Conservation (phyloP, 352 stramenopile genomes). For the Globisporangium nagaii region DNA sequence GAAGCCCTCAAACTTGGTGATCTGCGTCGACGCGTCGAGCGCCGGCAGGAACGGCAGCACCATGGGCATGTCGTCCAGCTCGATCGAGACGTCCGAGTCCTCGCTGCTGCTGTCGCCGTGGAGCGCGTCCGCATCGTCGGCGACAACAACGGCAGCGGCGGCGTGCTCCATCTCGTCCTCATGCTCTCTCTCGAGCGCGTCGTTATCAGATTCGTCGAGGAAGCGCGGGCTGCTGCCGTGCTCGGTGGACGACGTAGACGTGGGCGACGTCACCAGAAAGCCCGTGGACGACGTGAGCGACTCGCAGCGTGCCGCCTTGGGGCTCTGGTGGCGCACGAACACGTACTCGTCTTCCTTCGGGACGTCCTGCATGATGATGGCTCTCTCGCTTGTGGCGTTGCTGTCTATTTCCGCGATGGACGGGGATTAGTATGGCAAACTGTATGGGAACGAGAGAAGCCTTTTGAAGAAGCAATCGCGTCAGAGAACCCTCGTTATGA, state of each 20-base stretch:
- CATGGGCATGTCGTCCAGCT: conserved; percentile 43
- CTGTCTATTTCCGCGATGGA: neutral
- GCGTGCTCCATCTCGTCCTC: neutral
- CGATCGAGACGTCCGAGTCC: conserved; percentile 31
- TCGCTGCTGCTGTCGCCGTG: no score
- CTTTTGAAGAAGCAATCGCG: no score
- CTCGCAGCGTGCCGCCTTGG: neutral
- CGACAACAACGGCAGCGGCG: neutral
- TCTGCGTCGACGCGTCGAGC: conserved; percentile 81
- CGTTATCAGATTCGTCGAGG: conserved; percentile 7
- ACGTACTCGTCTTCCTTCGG: conserved; percentile 71
- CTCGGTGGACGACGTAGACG: conserved; percentile 7
- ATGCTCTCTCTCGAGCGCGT: conserved; percentile 3
- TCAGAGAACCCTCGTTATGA: no score
- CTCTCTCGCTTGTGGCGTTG: neutral
- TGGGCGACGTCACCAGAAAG: conserved; percentile 11
- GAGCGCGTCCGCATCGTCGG: no score
- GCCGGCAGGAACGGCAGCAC: conserved; percentile 63
- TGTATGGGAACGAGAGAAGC: conserved; percentile 4
- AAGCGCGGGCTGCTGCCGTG: neutral
- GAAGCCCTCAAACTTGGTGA: conserved; percentile 79
- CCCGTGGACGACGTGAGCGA: conserved; percentile 7
- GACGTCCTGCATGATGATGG: conserved; percentile 9
- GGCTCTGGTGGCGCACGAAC: conserved; percentile 39
- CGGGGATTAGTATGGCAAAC: conserved; percentile 6